Base-by-base conservation (phyloP, 306 rosid genomes). In the Vicia villosa region DNA sequence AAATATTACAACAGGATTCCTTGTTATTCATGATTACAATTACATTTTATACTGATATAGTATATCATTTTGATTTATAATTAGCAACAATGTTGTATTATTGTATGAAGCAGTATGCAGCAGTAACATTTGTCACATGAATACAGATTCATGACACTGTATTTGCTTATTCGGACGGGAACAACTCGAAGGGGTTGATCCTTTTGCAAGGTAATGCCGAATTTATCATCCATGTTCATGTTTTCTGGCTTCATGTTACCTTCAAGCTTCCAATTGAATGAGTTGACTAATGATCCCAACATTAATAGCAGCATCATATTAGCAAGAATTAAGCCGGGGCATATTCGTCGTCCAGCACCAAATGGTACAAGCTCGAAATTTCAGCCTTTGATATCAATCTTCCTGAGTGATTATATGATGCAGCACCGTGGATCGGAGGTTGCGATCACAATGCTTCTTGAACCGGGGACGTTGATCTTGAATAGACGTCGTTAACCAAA, bases 201-300 rank as follows among this genome's bases (percentile, higher is more conserved):
- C 40, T 67, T 67, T 59, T 59, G 69, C 4, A 75, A 49, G 54
- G 69, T 75, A 58, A 75, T 68, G 1, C 74, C 79, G 17, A 75
- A 75, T 15, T 58, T 67, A 36, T 75, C 69, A 15, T 46, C 34
- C 74, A 75, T 57, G 9, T 67, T 17, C 3, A 67, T 68, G 12
- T 67, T 45, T 46, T 75, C 17, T 3, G 62, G 4, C 34, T 45
- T 22, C 59, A 55, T 43, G 19, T 12, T 61, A 34, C 32, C 42
- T 15, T 58, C 62, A 57, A 86, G 88, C 66, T 79, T 82, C 96
- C 91, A 86, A 70, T 83, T 83, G 75, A 86, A 86, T 6, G 47
- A 68, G 73, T 86, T 83, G 26, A 86, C 11, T 1, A 88, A 60
- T 0, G 86, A 80, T 6, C 86, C 91, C 11, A 16, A 47, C 54